Conservation (phyloP, 148 eudicot species). For the Cornus kousa region DNA sequence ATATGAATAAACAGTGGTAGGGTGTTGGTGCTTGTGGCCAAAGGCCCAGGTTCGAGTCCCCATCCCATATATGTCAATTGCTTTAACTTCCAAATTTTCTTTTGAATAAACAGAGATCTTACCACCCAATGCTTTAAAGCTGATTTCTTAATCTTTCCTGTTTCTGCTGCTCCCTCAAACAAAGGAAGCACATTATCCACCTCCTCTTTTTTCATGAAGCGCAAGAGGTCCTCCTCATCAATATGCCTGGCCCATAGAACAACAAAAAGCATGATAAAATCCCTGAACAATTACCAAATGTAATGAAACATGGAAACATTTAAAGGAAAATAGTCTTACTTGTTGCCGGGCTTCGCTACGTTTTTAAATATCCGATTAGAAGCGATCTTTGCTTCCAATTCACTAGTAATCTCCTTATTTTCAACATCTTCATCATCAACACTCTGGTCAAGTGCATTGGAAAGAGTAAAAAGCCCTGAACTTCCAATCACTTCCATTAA, state of each 20-base stretch:
- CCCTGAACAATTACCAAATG: not conserved
- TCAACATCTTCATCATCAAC: slow-evolving; percentile 46
- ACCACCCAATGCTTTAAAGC: slow-evolving; percentile 85
- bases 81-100: too few relatives aligned
- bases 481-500: slow-evolving; percentile 56
- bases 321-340: slow-evolving; percentile 38
- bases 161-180: slow-evolving; percentile 72
- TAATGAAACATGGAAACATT: not conserved
- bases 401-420: slow-evolving; percentile 58
- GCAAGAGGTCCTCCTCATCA: slow-evolving; percentile 72
- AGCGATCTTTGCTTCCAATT: slow-evolving; percentile 71
- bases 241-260: slow-evolving; percentile 44
- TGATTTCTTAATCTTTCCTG: slow-evolving; percentile 61
- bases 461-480: slow-evolving; percentile 61
- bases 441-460: slow-evolving; percentile 43
- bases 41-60: too few relatives aligned
- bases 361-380: slow-evolving; percentile 63
- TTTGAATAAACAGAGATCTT: slow-evolving; percentile 14
- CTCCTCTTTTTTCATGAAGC: slow-evolving; percentile 67
- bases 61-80: too few relatives aligned
- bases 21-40: too few relatives aligned
- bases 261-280: slow-evolving; percentile 6
- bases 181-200: slow-evolving; percentile 57
- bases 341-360: slow-evolving; percentile 53
- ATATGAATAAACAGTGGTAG: not conserved